Conservation (phyloP, 805 yeast species). For the Yarrowia sp. region DNA sequence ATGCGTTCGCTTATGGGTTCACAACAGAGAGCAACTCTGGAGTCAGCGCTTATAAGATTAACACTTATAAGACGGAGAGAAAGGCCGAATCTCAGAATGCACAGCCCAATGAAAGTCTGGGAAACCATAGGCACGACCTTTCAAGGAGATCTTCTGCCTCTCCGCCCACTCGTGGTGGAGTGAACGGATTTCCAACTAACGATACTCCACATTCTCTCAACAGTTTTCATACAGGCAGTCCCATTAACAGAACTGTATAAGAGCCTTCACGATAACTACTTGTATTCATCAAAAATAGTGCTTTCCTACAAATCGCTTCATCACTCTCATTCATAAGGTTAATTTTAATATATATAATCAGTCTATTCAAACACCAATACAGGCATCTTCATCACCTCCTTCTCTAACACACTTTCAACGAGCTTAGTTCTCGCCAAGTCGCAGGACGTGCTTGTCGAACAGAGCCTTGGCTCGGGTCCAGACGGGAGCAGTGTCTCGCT, state of each 20-base stretch:
- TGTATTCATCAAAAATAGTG: neutral
- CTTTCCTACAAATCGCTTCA: too few species aligned
- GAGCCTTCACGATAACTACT: neutral
- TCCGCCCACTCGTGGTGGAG: neutral
- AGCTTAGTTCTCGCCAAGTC: conserved; percentile 53
- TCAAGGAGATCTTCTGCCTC: neutral
- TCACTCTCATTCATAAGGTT: neutral
- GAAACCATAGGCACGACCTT: neutral
- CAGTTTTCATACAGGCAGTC: neutral
- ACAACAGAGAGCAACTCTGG: neutral
- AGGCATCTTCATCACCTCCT: neutral
- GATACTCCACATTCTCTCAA: neutral
- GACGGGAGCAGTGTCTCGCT: conserved; percentile 82
- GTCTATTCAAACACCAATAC: conserved; percentile 12
- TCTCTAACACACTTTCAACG: neutral
- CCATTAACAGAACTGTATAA: neutral
- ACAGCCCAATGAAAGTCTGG: neutral
- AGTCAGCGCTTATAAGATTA: neutral
- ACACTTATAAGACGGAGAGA: neutral
- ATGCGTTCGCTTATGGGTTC: neutral
- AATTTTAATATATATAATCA: conserved; percentile 7
- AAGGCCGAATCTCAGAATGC: neutral
- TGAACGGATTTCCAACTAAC: neutral
- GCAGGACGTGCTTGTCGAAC: conserved; percentile 82
- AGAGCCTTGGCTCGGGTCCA: conserved; percentile 89